Evolutionary conservation across 1,284 basidiomycete species (phyloP).

Genomic region (Hymenochaete sp.): DNA sequence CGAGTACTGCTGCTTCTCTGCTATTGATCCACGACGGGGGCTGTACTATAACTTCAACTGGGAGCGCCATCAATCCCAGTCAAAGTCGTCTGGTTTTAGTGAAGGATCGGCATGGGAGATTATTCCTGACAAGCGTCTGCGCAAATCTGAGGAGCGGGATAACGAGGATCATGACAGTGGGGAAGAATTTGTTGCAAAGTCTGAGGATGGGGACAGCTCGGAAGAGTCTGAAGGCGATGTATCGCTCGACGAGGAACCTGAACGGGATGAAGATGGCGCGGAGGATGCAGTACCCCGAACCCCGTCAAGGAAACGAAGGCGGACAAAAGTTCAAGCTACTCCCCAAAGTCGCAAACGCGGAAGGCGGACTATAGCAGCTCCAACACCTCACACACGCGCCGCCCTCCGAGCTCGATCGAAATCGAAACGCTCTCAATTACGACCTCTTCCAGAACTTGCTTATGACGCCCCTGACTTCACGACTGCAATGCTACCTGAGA

Average conservation of each 20-base stretch:
- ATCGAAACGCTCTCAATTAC: conserved; percentile 27
- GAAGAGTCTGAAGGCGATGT: conserved; percentile 8
- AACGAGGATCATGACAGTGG: conserved; percentile 3
- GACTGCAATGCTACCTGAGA: conserved; percentile 45
- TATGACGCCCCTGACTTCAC: conserved; percentile 26
- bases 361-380: conserved; percentile 33
- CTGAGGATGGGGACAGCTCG: conserved; percentile 16
- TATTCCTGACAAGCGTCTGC: no score
- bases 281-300: conserved; percentile 18
- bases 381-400: conserved; percentile 63
- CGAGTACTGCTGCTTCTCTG: conserved; percentile 48
- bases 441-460: conserved; percentile 28
- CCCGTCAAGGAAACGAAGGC: conserved; percentile 25
- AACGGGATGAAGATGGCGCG: conserved; percentile 15
- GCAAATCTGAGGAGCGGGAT: not conserved
- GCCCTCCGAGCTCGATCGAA: conserved; percentile 36
- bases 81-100: conserved; percentile 29
- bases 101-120: conserved; percentile 6
- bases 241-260: conserved; percentile 10
- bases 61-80: conserved; percentile 37
- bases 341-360: conserved; percentile 25
- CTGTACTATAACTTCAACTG: conserved; percentile 57
- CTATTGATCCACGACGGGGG: conserved; percentile 49
- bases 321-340: conserved; percentile 19
- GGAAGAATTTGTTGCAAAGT: no score